These are phyloP conservation scores for Pezicula neosporulosa DNA, from an alignment of 2,329 filamentous ascomycete genomes.

Conservation along the genomic window DNA sequence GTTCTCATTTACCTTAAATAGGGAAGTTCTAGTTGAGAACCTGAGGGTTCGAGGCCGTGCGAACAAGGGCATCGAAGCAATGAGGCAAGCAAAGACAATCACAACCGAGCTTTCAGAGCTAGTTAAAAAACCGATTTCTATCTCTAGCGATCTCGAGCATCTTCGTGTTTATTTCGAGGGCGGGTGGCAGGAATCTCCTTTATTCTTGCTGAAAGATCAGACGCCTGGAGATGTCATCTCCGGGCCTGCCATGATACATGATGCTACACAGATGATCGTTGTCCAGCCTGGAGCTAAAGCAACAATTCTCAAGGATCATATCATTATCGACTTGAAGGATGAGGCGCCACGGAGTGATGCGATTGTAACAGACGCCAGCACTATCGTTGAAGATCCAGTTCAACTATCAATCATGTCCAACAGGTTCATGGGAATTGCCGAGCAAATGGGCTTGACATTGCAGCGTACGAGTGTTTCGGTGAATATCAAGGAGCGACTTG, in stretches of 20 bases:
- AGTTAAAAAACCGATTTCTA: neutral
- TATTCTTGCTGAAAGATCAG: slow-evolving; percentile 59
- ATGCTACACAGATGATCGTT: slow-evolving; percentile 86
- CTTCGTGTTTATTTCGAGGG: slow-evolving; percentile 10
- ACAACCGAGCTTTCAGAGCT: slow-evolving; percentile 3
- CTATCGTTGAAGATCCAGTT: slow-evolving; percentile 66
- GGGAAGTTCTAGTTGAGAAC: slow-evolving; percentile 85
- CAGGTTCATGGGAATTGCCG: slow-evolving; percentile 78
- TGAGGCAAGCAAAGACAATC: neutral
- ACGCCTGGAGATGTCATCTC: slow-evolving; percentile 65
- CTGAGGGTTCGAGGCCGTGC: slow-evolving; percentile 82
- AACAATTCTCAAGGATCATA: slow-evolving; percentile 70
- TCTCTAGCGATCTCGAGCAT: neutral
- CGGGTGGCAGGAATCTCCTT: slow-evolving; percentile 8
- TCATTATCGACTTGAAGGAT: slow-evolving; percentile 64
- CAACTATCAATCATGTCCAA: slow-evolving; percentile 74
- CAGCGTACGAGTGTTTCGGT: slow-evolving; percentile 76
- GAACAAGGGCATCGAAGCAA: slow-evolving; percentile 60
- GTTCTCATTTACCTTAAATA: slow-evolving; percentile 79
- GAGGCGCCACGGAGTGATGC: neutral
- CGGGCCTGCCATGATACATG: slow-evolving; percentile 82
- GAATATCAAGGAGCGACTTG: slow-evolving; percentile 75
- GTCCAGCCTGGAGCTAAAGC: slow-evolving; percentile 76
- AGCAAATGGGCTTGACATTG: slow-evolving; percentile 74
- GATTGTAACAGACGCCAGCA: slow-evolving; percentile 35